Evolutionary conservation across 1,284 basidiomycete genomes (phyloP).

Genomic region (Ceraceosorus guamensis): DNA sequence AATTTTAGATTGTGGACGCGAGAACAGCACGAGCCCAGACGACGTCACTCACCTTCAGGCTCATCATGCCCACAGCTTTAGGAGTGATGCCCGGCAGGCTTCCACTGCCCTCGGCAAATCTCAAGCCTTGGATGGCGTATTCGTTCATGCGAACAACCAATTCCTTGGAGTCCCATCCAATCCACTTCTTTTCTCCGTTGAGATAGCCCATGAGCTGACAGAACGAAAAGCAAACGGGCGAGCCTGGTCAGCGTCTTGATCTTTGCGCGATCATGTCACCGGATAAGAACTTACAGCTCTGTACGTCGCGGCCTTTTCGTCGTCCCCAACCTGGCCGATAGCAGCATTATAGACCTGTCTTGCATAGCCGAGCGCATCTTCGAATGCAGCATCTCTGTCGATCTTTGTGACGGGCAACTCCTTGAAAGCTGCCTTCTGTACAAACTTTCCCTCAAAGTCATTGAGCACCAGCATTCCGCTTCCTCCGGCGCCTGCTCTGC

Average conservation of each 20-base stretch:
- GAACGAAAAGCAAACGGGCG: conserved; percentile 2
- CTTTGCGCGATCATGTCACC: too few relatives aligned
- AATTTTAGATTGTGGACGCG: too few relatives aligned
- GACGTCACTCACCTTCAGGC: conserved; percentile 53
- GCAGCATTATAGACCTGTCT: conserved; percentile 1
- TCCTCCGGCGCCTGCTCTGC: conserved; percentile 53
- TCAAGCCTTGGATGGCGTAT: conserved; percentile 53
- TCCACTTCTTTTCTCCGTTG: conserved; percentile 51
- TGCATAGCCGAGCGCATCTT: too few relatives aligned
- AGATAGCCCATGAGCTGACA: conserved; percentile 60
- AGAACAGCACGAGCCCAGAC: too few relatives aligned
- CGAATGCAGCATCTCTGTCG: conserved; percentile 3
- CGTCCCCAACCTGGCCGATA: conserved; percentile 31
- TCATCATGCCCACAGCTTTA: conserved; percentile 57
- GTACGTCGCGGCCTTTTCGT: conserved; percentile 56
- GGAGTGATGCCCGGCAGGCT: conserved; percentile 45
- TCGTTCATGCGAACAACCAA: conserved; percentile 54
- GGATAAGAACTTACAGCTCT: conserved; percentile 28
- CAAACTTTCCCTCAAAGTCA: conserved; percentile 57
- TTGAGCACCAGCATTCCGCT: conserved; percentile 59
- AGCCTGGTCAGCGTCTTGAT: neutral
- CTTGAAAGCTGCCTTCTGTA: conserved; percentile 41
- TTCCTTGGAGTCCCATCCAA: conserved; percentile 52
- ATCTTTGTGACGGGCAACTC: conserved; percentile 12
- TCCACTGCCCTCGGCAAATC: conserved; percentile 49